Conservation (phyloP, 352 stramenopile genomes). For the Phytophthora parvispora region DNA sequence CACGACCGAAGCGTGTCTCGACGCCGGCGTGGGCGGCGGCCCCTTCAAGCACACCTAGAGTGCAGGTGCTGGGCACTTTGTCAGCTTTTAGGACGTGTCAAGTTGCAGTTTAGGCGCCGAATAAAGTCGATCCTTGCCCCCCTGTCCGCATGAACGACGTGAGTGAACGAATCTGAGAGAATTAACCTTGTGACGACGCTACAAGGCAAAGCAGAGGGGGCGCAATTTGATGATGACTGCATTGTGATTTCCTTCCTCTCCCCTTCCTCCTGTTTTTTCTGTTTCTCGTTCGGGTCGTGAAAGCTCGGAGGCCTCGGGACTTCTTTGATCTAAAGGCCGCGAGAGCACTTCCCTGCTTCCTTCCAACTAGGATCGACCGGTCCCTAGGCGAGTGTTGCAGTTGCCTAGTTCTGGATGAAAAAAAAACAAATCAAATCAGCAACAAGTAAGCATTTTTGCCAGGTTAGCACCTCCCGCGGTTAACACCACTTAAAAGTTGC, state of each 20-base stretch:
- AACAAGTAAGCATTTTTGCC: not conserved
- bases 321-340: conserved; percentile 39
- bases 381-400: conserved; percentile 5
- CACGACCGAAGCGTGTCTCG: conserved; percentile 61
- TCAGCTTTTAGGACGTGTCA: not conserved
- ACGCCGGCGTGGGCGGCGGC: conserved; percentile 80
- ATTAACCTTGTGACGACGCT: not conserved
- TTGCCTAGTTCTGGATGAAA: conserved; percentile 27
- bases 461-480: not conserved
- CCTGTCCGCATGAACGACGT: not conserved
- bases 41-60: conserved; percentile 69
- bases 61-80: not conserved
- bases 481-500: not conserved
- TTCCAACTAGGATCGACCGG: not conserved
- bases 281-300: conserved; percentile 9
- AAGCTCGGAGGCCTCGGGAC: conserved; percentile 6
- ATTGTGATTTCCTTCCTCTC: conserved; percentile 40
- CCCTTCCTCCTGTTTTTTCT: conserved; percentile 21
- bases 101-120: not conserved
- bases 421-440: too few species aligned
- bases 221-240: conserved; percentile 31
- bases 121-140: conserved; percentile 1
- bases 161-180: conserved; percentile 13
- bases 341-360: conserved; percentile 7
- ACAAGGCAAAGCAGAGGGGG: not conserved